Conservation (phyloP, 129 eudicot species). For the Smallanthus sonchifolius region DNA sequence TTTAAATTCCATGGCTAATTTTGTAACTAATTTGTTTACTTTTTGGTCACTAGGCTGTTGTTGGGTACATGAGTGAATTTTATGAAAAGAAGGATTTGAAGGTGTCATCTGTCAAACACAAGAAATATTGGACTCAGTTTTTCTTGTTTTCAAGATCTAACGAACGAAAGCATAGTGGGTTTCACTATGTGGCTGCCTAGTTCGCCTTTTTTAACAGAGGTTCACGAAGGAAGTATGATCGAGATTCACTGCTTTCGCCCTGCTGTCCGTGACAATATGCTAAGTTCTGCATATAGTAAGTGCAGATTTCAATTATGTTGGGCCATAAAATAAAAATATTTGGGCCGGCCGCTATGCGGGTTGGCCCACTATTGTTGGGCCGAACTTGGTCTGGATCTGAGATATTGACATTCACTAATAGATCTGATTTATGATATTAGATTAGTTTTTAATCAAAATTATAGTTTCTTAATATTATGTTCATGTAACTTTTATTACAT, state of each 20-base stretch:
- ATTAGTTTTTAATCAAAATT: background rate
- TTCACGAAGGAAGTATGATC: background rate
- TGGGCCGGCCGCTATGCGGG: too few species aligned
- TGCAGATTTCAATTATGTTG: background rate
- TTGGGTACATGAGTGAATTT: slow-evolving; percentile 65
- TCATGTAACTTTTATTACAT: background rate
- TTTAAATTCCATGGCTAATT: background rate
- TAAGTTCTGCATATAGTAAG: background rate
- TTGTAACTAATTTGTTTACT: background rate
- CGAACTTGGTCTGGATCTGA: too few species aligned
- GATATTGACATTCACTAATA: too few species aligned
- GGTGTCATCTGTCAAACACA: slow-evolving; percentile 58
- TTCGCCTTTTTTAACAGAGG: background rate
- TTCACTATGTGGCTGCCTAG: slow-evolving; percentile 35
- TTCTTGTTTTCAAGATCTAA: slow-evolving; percentile 51
- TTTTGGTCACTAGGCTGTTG: slow-evolving; percentile 58
- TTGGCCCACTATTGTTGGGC: background rate
- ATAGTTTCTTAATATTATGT: background rate
- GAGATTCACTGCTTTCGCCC: background rate
- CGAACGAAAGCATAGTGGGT: slow-evolving; percentile 50
- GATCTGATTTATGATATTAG: too few species aligned
- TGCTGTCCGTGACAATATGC: background rate
- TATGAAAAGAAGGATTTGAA: slow-evolving; percentile 55
- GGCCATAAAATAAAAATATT: background rate
- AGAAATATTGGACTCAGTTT: slow-evolving; percentile 66